Conservation (phyloP, 805 yeast genomes). For the Candida cerambycidarum region DNA sequence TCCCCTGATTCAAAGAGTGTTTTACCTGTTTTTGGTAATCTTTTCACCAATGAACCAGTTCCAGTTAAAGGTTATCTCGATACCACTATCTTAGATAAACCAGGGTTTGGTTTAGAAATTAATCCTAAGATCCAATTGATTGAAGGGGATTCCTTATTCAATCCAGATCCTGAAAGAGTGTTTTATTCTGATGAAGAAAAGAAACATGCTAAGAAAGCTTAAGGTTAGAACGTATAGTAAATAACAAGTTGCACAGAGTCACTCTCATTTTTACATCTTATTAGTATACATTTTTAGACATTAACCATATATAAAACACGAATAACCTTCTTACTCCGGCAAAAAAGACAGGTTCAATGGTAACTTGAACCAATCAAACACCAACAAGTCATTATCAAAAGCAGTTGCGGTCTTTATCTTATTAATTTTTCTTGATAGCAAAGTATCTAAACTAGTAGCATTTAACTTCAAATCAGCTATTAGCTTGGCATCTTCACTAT, state of each 20-base stretch:
- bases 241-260: no score
- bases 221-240: no score
- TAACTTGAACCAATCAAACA: slow-evolving; percentile 20
- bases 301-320: neutral
- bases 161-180: slow-evolving; percentile 41
- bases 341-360: slow-evolving; percentile 10
- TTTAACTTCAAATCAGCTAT: slow-evolving; percentile 19
- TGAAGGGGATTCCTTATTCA: slow-evolving; percentile 38
- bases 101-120: slow-evolving; percentile 50
- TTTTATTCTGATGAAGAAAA: slow-evolving; percentile 21
- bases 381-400: slow-evolving; percentile 11
- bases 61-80: slow-evolving; percentile 46
- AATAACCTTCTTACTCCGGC: neutral
- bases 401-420: slow-evolving; percentile 14
- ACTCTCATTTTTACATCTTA: no score
- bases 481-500: slow-evolving; percentile 15
- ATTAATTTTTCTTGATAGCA: slow-evolving; percentile 17
- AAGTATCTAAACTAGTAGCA: slow-evolving; percentile 17
- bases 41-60: slow-evolving; percentile 48
- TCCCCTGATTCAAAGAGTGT: slow-evolving; percentile 48
- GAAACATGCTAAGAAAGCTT: slow-evolving; percentile 2
- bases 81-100: slow-evolving; percentile 41
- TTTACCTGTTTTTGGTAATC: slow-evolving; percentile 47
- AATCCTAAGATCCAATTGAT: slow-evolving; percentile 44
- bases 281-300: slow-evolving; percentile 1